Evolutionary conservation across 305 asterid species (phyloP).

Genomic region (Fraxinus nigra): DNA sequence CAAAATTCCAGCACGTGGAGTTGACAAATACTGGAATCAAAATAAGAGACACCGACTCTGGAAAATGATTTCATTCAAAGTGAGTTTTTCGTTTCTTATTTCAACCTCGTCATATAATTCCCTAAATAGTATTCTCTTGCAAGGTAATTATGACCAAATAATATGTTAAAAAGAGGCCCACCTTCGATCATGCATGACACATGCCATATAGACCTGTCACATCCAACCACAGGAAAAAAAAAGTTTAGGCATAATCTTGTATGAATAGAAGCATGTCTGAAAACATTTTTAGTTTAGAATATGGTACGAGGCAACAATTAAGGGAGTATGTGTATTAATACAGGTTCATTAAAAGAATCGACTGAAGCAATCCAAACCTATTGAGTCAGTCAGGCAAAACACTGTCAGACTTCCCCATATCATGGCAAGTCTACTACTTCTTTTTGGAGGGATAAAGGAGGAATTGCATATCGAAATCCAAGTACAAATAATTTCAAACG

Average conservation of each 20-base stretch:
- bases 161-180: conserved; percentile 25
- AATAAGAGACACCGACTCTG: conserved; percentile 91
- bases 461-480: background rate
- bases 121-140: conserved; percentile 6
- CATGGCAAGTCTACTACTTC: background rate
- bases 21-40: conserved; percentile 66
- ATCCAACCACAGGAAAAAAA: conserved; percentile 20
- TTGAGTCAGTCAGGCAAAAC: background rate
- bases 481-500: background rate
- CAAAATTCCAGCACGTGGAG: conserved; percentile 81
- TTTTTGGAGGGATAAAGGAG: background rate
- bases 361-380: background rate
- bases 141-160: background rate
- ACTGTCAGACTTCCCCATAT: background rate
- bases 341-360: background rate
- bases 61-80: conserved; percentile 20
- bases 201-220: conserved; percentile 87
- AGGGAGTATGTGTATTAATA: background rate
- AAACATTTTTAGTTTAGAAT: background rate
- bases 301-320: background rate
- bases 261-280: conserved; percentile 12
- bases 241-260: conserved; percentile 11
- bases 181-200: conserved; percentile 83
- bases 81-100: background rate
- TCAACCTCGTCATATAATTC: background rate